phyloP scores from a whole-genome alignment of 768 basidiomycete genomes.

The Serpula lacrymans region DNA sequence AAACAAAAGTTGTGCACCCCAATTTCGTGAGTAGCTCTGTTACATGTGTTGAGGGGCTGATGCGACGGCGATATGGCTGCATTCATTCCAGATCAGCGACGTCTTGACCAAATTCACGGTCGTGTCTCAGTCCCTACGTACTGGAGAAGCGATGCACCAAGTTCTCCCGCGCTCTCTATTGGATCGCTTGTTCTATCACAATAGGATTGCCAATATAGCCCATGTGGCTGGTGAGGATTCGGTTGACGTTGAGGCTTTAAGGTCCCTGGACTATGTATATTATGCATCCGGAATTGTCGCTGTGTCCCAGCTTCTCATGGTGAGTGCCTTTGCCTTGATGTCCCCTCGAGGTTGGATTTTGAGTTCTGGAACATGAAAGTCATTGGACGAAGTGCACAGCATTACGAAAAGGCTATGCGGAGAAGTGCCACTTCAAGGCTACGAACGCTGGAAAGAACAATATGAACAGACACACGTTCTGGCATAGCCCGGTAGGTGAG shows the following conservation, averaged over 20 bases:
- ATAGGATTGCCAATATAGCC: constrained; percentile 7
- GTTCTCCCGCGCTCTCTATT: constrained; percentile 39
- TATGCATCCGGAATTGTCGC: constrained; percentile 38
- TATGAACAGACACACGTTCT: constrained; percentile 22
- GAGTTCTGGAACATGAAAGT: constrained; percentile 13
- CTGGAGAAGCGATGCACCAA: constrained; percentile 41
- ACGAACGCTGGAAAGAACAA: constrained; percentile 34
- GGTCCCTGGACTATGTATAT: constrained; percentile 32
- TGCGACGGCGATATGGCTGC: constrained; percentile 11
- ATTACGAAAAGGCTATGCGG: constrained; percentile 37
- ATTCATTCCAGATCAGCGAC: constrained; percentile 29
- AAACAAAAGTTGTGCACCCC: constrained; percentile 51
- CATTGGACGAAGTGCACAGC: constrained; percentile 34
- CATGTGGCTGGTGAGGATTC: constrained; percentile 4
- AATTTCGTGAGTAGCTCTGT: constrained; percentile 43
- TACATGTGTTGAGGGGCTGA: too few species aligned
- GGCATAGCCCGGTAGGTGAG: too few species aligned
- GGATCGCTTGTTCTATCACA: constrained; percentile 45
- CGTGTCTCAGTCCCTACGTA: constrained; percentile 42
- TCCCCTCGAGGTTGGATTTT: background rate
- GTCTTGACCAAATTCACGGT: constrained; percentile 42
- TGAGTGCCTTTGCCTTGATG: constrained; percentile 12
- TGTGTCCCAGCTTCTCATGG: constrained; percentile 34
- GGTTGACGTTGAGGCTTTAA: constrained; percentile 18
- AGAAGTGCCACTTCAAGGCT: constrained; percentile 38